Percentiles rank a stretch among this genome's conserved stretches.
Evolutionary conservation across 1,284 basidiomycete species (phyloP).

Genomic region (Singerocomus inundabilis): DNA sequence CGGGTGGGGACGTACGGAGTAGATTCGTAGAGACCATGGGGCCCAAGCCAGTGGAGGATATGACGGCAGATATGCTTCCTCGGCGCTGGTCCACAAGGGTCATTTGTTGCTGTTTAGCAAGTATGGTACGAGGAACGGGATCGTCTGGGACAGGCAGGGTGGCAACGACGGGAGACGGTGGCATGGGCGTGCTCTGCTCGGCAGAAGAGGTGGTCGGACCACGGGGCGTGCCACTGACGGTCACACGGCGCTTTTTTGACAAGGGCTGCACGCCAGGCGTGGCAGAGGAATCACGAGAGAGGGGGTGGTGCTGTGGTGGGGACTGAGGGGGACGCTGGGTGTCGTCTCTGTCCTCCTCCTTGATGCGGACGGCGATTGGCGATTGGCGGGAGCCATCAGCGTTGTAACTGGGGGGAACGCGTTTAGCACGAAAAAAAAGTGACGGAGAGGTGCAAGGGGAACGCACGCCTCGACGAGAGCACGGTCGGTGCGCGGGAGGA

Average conservation of each 20-base stretch:
- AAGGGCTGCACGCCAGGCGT: conserved; percentile 43
- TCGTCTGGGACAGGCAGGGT: conserved; percentile 62
- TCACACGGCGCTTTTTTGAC: conserved; percentile 72
- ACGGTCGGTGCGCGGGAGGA: conserved; percentile 35
- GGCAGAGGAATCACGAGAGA: conserved; percentile 34
- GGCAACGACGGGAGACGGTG: conserved; percentile 66
- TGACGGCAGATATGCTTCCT: conserved; percentile 50
- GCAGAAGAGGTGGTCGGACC: conserved; percentile 45
- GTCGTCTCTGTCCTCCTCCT: conserved; percentile 60
- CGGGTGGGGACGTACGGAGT: conserved; percentile 25
- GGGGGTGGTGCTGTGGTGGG: conserved; percentile 22
- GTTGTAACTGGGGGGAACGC: conserved; percentile 24
- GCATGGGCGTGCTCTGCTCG: conserved; percentile 48
- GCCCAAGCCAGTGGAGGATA: conserved; percentile 31
- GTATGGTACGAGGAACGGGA: conserved; percentile 53
- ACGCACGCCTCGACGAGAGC: conserved; percentile 40
- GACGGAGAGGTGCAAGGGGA: background rate
- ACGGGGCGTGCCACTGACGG: conserved; percentile 59
- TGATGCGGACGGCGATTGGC: conserved; percentile 50
- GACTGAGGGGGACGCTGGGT: conserved; percentile 36
- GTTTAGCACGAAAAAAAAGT: conserved; percentile 21
- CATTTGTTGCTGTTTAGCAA: conserved; percentile 69
- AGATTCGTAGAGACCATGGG: conserved; percentile 18
- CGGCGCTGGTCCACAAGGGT: conserved; percentile 66
- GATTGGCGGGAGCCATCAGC: conserved; percentile 40